Evolutionary conservation across 148 eudicot species (phyloP).

Genomic region (Limonium bicolor): DNA sequence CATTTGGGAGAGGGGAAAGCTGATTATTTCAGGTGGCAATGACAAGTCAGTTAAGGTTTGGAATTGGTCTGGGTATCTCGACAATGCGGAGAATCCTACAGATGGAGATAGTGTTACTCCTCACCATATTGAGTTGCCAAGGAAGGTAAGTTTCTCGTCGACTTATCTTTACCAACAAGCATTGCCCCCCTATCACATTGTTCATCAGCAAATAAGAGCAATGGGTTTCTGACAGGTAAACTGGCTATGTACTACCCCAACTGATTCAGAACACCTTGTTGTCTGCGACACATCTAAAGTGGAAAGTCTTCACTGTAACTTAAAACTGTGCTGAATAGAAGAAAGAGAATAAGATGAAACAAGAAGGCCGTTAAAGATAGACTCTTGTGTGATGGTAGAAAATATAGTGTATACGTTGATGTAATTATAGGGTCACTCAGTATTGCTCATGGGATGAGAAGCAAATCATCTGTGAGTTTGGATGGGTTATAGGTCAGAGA

Average conservation of each 20-base stretch:
- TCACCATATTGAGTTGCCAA: constrained; percentile 36
- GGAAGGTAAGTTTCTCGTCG: constrained; percentile 39
- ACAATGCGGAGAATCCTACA: constrained; percentile 25
- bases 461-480: no score
- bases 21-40: constrained; percentile 79
- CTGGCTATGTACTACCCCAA: constrained; percentile 89
- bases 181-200: no score
- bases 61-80: constrained; percentile 55
- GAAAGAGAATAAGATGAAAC: no score
- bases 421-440: no score
- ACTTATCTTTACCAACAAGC: neutral
- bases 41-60: constrained; percentile 84
- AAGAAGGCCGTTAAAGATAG: no score
- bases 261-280: constrained; percentile 82
- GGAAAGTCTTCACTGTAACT: constrained; percentile 73
- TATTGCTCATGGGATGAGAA: no score
- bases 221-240: constrained; percentile 46
- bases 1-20: constrained; percentile 91
- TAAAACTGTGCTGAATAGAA: no score
- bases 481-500: no score
- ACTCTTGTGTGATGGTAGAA: no score
- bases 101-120: constrained; percentile 22
- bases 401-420: no score
- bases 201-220: no score
- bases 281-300: constrained; percentile 90